Evolutionary conservation across 208 protist species (phyloP).

Genomic region (Vickermania spadyakhi): DNA sequence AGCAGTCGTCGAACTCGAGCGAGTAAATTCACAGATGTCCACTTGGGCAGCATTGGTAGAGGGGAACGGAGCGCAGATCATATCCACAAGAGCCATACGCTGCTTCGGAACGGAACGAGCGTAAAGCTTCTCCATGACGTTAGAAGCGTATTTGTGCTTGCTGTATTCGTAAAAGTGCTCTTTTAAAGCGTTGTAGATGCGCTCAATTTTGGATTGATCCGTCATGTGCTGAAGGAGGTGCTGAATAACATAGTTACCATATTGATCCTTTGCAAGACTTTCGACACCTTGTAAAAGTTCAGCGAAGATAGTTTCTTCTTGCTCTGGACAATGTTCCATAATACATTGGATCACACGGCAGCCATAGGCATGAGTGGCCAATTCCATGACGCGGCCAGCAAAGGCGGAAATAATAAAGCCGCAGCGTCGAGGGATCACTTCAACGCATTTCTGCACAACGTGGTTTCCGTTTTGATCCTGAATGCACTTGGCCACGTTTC

Average conservation of each 20-base stretch:
- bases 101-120: conserved; percentile 60
- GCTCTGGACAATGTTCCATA: conserved; percentile 90
- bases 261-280: conserved; percentile 93
- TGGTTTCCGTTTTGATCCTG: conserved; percentile 99
- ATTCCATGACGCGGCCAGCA: conserved; percentile 86
- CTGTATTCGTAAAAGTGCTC: conserved; percentile 75
- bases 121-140: conserved; percentile 98
- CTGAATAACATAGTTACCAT: conserved; percentile 99
- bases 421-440: conserved; percentile 87
- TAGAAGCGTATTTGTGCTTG: conserved; percentile 98
- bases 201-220: conserved; percentile 72
- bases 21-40: conserved; percentile 54
- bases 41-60: conserved; percentile 19
- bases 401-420: conserved; percentile 97
- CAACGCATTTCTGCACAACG: conserved; percentile 99
- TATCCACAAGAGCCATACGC: conserved; percentile 77
- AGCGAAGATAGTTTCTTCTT: conserved; percentile 87
- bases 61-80: conserved; percentile 57
- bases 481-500: conserved; percentile 94
- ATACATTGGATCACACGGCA: conserved; percentile 99
- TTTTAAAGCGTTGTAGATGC: conserved; percentile 59
- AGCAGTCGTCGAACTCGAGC: conserved; percentile 38
- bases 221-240: conserved; percentile 94
- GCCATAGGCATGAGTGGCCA: conserved; percentile 98
- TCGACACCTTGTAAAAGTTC: conserved; percentile 88